Evolutionary conservation across 331 rosid species (phyloP).

Genomic region (Quercus phellos): DNA sequence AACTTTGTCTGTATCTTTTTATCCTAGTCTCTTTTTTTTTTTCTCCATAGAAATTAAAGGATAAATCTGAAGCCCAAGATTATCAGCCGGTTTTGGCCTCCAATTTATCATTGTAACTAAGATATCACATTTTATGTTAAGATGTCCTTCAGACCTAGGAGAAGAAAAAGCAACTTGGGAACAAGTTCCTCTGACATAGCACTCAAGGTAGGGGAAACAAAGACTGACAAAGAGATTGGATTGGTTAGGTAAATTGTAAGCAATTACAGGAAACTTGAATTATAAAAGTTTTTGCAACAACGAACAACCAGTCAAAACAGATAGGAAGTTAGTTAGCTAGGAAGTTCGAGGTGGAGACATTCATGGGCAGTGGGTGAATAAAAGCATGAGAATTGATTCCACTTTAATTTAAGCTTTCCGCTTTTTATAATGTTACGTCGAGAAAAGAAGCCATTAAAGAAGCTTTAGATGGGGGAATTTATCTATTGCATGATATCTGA

Average conservation of each 20-base stretch:
- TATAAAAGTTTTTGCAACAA: not conserved
- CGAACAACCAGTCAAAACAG: not conserved
- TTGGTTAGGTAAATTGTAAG: not conserved
- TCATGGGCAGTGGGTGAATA: not conserved
- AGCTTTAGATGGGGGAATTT: too few relatives aligned
- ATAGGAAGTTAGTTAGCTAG: not conserved
- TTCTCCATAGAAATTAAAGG: too few relatives aligned
- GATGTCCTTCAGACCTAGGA: too few relatives aligned
- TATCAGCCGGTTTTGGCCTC: not conserved
- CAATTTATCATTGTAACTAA: not conserved
- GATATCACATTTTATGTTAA: too few relatives aligned
- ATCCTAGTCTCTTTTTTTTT: too few relatives aligned
- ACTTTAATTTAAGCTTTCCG: not conserved
- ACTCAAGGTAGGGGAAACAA: not conserved
- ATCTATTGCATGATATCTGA: too few relatives aligned
- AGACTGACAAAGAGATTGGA: not conserved
- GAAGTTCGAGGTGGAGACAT: not conserved
- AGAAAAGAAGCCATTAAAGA: too few relatives aligned
- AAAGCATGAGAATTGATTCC: not conserved
- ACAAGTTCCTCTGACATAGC: too few relatives aligned
- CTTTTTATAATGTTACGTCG: not conserved
- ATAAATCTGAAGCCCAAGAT: not conserved
- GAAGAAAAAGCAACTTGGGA: too few relatives aligned
- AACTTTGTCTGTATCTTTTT: too few relatives aligned
- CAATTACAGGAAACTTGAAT: not conserved